Base-by-base conservation (phyloP, 2,329 filamentous ascomycete species). In the Aspergillus fischeri region DNA sequence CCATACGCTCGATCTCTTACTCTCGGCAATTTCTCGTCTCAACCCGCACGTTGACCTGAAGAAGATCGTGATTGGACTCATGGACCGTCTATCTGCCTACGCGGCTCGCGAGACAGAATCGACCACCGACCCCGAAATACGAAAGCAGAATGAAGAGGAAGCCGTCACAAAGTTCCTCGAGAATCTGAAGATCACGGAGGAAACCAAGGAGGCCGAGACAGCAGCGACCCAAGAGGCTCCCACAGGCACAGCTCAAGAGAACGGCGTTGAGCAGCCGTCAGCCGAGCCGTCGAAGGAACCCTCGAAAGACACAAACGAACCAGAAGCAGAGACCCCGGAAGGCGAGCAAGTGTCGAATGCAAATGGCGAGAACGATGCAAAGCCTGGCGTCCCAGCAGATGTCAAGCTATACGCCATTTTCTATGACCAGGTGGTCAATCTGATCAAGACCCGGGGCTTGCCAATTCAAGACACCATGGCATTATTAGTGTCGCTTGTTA, bases 21-120 rank as follows among this genome's bases (percentile, higher is more conserved):
- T 99, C 35, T 94, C 89, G 8, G 94, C 94, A 6, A 96, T 96
- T 35, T 91, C 93, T 14, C 84, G 93, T 57, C 81, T 99, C 41
- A 97, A 99, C 68, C 94, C 93, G 0, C 91, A 97, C 69, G 94
- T 99, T 68, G 96, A 99, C 65, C 87, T 99, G 77, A 99, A 99
- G 78, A 90, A 90, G 49, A 99, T 99, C 57, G 93, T 99, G 9
- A 97, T 97, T 70, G 94, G 93, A 27, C 81, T 99, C 59, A 99
- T 99, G 95, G 93, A 99, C 70, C 86, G 94, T 42, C 77, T 99
- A 29, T 97, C 94, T 6, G 88, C 92, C 55, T 99, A 96, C 73
- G 93, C 94, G n/a, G 89, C 94, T 66, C 84, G 92, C 56, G 93
- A 97, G 74, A 84, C 90, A 3, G 87, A 90, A 55, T 81, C 84